Evolutionary conservation across 495 filamentous ascomycete species (phyloP).

Genomic region (Diplogelasinospora grovesii): DNA sequence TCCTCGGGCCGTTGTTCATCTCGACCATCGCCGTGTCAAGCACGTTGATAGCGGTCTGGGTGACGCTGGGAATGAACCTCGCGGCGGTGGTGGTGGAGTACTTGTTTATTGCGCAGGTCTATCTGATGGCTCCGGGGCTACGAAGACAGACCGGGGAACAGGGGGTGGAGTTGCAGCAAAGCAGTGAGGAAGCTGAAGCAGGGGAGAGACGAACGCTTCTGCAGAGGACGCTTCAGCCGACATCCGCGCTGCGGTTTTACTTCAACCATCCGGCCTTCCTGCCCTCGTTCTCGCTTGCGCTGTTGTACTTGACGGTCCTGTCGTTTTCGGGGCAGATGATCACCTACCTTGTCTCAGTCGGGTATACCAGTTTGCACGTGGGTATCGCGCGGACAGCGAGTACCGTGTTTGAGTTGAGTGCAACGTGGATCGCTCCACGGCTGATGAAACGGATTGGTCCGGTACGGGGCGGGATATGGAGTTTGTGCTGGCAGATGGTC

Average conservation of each 20-base stretch:
- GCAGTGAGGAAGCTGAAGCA: too few species aligned
- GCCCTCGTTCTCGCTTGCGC: conserved; percentile 47
- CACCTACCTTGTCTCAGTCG: conserved; percentile 47
- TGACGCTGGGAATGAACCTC: conserved; percentile 31
- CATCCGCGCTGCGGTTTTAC: conserved; percentile 30
- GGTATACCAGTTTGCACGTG: conserved; percentile 28
- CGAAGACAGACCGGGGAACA: not conserved
- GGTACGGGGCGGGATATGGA: conserved; percentile 57
- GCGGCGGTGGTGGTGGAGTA: conserved; percentile 49
- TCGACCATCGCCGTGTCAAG: conserved; percentile 37
- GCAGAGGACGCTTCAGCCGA: not conserved
- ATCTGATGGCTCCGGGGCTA: conserved; percentile 5
- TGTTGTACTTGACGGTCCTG: conserved; percentile 56
- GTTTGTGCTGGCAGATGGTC: conserved; percentile 53
- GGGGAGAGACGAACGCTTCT: too few species aligned
- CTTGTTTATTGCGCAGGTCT: conserved; percentile 46
- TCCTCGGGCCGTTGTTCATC: conserved; percentile 55
- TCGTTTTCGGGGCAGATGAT: conserved; percentile 54
- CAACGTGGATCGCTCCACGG: conserved; percentile 44
- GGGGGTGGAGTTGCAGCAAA: not conserved
- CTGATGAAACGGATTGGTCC: conserved; percentile 51
- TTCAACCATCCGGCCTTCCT: conserved; percentile 39
- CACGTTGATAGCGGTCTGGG: conserved; percentile 25
- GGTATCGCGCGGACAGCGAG: conserved; percentile 32
- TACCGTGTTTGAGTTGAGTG: conserved; percentile 38